These are phyloP conservation scores for Penicillium roqueforti DNA, from an alignment of 495 filamentous ascomycete species.

Conservation along the genomic window DNA sequence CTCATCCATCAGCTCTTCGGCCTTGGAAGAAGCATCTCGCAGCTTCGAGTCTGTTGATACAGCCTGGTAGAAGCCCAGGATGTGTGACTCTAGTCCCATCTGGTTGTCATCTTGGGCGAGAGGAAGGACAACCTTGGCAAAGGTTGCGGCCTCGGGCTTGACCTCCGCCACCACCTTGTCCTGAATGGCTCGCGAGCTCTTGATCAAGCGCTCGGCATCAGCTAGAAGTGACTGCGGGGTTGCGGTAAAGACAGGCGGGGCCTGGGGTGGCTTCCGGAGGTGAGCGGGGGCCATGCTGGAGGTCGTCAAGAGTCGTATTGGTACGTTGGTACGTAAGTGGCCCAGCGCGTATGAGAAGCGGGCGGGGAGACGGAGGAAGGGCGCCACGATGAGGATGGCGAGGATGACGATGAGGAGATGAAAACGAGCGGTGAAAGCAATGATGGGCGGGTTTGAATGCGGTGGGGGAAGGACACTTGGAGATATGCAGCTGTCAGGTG, in stretches of 20 bases:
- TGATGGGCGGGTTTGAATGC: conserved; percentile 16
- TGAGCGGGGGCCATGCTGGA: conserved; percentile 63
- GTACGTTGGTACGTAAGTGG: conserved; percentile 48
- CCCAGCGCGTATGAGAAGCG: conserved; percentile 55
- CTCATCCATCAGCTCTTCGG: conserved; percentile 63
- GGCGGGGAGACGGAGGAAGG: conserved; percentile 55
- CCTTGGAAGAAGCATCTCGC: conserved; percentile 65
- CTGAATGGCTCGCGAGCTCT: conserved; percentile 61
- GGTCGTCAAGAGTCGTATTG: conserved; percentile 50
- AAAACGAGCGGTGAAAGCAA: conserved; percentile 24
- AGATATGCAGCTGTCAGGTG: conserved; percentile 11
- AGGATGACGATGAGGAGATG: conserved; percentile 59
- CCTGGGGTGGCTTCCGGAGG: conserved; percentile 69
- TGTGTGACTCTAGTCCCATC: conserved; percentile 53
- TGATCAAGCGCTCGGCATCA: conserved; percentile 72
- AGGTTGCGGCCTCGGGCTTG: conserved; percentile 59
- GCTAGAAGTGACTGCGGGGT: conserved; percentile 70
- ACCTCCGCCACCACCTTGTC: conserved; percentile 71
- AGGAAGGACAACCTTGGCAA: conserved; percentile 60
- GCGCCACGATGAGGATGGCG: conserved; percentile 70
- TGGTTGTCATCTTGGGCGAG: conserved; percentile 66
- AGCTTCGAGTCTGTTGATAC: conserved; percentile 66
- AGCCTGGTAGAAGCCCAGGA: conserved; percentile 76
- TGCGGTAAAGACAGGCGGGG: conserved; percentile 80
- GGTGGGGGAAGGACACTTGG: not conserved